Conservation (phyloP, 208 protist genomes). For the Entamoeba moshkovskii region DNA sequence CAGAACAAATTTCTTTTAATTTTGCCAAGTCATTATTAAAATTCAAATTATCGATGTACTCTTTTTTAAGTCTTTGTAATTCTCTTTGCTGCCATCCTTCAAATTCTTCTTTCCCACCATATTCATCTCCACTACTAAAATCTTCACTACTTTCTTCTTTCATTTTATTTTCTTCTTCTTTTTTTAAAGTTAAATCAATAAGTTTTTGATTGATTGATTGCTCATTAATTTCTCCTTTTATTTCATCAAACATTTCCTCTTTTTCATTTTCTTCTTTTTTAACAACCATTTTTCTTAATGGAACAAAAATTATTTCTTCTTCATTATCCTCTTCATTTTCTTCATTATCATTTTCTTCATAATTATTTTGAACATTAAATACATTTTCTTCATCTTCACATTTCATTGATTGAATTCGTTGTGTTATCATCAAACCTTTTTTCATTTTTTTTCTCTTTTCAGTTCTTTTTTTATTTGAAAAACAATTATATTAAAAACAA, state of each 20-base stretch:
- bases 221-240: not conserved
- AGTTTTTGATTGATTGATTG: not conserved
- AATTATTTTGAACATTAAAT: not conserved
- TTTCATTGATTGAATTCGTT: too few species aligned
- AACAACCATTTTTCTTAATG: too few species aligned
- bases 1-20: not conserved
- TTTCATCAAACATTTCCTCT: not conserved
- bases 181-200: not conserved
- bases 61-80: not conserved
- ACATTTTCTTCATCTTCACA: too few species aligned
- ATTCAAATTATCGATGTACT: not conserved
- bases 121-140: not conserved
- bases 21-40: not conserved
- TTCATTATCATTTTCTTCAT: not conserved
- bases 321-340: not conserved
- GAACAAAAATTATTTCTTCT: too few species aligned
- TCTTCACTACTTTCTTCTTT: not conserved
- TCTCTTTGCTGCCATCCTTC: not conserved
- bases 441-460: not conserved
- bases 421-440: not conserved
- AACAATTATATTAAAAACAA: not conserved
- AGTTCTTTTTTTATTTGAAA: not conserved
- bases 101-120: not conserved
- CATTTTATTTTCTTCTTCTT: not conserved
- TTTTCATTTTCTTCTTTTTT: not conserved